Percentiles rank a stretch among this genome's conserved stretches.
Evolutionary conservation across 1,284 basidiomycete species (phyloP).

Genomic region (Ceratobasidium sp.): DNA sequence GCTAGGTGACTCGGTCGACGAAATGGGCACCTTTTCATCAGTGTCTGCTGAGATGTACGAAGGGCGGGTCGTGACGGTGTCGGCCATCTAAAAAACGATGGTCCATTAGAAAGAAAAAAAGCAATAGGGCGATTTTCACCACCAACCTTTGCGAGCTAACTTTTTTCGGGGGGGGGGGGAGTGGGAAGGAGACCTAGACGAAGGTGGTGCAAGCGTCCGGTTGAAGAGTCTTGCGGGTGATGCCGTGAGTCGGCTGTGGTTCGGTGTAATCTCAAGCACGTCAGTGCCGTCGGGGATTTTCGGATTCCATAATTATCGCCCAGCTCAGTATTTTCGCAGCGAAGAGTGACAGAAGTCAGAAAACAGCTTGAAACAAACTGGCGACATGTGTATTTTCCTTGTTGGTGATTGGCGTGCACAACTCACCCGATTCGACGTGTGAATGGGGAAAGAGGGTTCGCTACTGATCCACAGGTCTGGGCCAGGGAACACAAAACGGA

Average conservation of each 20-base stretch:
- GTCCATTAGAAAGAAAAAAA: not conserved
- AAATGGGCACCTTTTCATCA: not conserved
- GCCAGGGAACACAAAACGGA: not conserved
- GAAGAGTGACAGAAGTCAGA: slow-evolving; percentile 1
- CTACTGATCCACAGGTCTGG: not conserved
- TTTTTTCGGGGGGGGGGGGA: not conserved
- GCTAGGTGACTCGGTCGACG: not conserved
- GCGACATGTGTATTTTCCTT: not conserved
- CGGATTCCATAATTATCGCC: not conserved
- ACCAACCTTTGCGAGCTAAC: not conserved
- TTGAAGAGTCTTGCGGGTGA: slow-evolving; percentile 19
- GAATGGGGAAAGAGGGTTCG: not conserved
- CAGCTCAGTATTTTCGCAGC: not conserved
- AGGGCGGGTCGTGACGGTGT: not conserved
- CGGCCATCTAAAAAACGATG: slow-evolving; percentile 18
- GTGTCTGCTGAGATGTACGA: not conserved
- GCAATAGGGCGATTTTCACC: not conserved
- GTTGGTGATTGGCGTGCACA: not conserved
- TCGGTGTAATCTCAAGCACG: slow-evolving; percentile 4
- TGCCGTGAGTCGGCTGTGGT: not conserved
- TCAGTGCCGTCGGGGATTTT: slow-evolving; percentile 11
- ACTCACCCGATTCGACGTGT: not conserved
- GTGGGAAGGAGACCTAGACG: not conserved
- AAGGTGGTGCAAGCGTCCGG: not conserved
- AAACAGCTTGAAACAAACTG: slow-evolving; percentile 2